Base-by-base conservation (phyloP, 176 grass and related monocot species). In the Carex pumila region DNA sequence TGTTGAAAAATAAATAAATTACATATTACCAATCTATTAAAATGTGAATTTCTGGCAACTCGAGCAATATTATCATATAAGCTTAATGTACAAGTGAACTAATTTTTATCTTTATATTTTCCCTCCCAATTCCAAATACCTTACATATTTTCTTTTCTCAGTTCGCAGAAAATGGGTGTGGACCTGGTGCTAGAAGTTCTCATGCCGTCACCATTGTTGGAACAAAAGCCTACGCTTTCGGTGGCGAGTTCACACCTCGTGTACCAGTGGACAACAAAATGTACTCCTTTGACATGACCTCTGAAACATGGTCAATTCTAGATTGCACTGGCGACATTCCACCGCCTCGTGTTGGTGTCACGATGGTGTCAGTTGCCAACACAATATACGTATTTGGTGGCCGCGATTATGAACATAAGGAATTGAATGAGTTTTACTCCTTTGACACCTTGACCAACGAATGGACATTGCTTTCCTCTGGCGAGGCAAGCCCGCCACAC, bases 161-260 rank as follows among this genome's bases (percentile, higher is more conserved):
- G 94, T 78, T 97, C 29, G 79, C 83, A 66, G 90, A 97, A 86
- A 94, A 92, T 70, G 94, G 90, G 18, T 12, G 6, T 5, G 87
- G 85, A 22, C 92, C 92, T 30, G 92, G 94, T 41, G 92, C 92
- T 54, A 83, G 94, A 72, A 97, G 94, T 79, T 94, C 94, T 52
- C 94, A 97, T 83, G 88, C 90, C 63, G 89, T 97, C 81, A 87
- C 90, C 2, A 22, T 97, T 17, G 87, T 92, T 3, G 90, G 89
- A 8, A 77, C 64, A 39, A 94, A 87, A 68, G 92, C 90, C n/a
- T 97, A 94, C 43, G 79, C 90, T 11, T 97, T 94, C 17, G 94
- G 94, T 53, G 94, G 94, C 11, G 94, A 97, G 92, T 94, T 94
- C 90, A 92, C 87, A 18, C 92, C 92, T 11, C 94, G 92, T 45